Evolutionary conservation across 2,329 filamentous ascomycete species (phyloP).

Genomic region (Talaromyces marneffei): DNA sequence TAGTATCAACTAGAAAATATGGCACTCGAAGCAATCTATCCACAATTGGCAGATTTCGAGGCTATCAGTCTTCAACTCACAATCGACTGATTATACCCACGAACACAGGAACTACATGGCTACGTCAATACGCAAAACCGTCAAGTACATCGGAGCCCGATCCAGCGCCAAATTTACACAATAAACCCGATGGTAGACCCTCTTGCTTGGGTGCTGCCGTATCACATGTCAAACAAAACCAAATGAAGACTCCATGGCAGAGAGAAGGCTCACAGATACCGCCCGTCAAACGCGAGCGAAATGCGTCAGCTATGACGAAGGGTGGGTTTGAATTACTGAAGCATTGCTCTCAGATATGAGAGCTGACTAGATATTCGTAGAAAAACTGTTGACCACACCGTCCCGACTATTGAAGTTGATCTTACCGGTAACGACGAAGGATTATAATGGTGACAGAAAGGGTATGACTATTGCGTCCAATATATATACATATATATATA

Average conservation of each 20-base stretch:
- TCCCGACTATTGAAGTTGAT: slow-evolving; percentile 75
- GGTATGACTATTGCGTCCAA: slow-evolving; percentile 22
- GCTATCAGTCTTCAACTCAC: neutral
- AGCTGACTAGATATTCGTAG: slow-evolving; percentile 33
- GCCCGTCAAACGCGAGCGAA: slow-evolving; percentile 47
- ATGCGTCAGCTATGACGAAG: slow-evolving; percentile 58
- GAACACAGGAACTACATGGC: neutral
- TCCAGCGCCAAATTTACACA: neutral
- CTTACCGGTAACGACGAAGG: slow-evolving; percentile 62
- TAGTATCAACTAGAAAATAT: neutral
- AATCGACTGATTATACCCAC: neutral
- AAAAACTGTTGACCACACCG: slow-evolving; percentile 74
- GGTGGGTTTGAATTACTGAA: slow-evolving; percentile 38
- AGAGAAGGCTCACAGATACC: slow-evolving; percentile 55
- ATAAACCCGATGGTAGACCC: neutral
- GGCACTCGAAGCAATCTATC: neutral
- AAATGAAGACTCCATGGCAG: slow-evolving; percentile 61
- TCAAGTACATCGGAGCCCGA: neutral
- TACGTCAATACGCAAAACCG: neutral
- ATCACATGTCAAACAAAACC: slow-evolving; percentile 26
- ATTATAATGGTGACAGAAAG: slow-evolving; percentile 53
- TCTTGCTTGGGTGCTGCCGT: slow-evolving; percentile 1
- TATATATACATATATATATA: too few relatives aligned
- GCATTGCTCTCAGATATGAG: neutral
- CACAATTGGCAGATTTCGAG: neutral